Evolutionary conservation across 305 asterid genomes (phyloP), one percentile per base, ranked within the genome.

Genomic region (Plantago lanceolata): DNA sequence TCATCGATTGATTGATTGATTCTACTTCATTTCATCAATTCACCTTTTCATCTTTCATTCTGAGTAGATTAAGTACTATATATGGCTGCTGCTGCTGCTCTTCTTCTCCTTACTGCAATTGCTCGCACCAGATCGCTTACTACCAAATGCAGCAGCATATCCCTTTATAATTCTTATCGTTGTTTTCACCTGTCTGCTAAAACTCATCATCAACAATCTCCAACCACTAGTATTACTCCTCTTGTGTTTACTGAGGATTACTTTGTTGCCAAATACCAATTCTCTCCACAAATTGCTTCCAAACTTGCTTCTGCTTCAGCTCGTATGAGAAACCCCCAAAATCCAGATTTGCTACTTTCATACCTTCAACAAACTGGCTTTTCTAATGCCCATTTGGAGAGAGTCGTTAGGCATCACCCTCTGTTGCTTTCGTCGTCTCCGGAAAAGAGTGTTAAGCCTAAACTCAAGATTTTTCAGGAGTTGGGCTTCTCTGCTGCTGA

Each of bases 401-500:
- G 9, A 20, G 3, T 52, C 8, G n/a, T 65, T 18, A 68, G 35
- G 47, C 7, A 13, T 7, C 7, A 13, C 19, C 69, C 74, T 4
- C 8, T 0, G 0, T 2, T 71, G 28, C 77, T 76, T 28, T 29
- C 61, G 3, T 33, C 74, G 1, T 15, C 48, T 16, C 72, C 71
- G 28, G 77, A 68, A 29, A 28, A 57, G 21, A 37, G 24, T 19
- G 63, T 73, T 21, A 68, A 68, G 68, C 83, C 75, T 21, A 76
- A 76, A 69, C 44, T 81, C 19, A 57, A 53, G 58, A 35, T 54
- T 53, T 71, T 78, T 49, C 75, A 47, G 13, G 75, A 74, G 51
- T 52, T 76, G n/a, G 84, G 84, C 24, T 57, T 78, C 61, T 61
- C 75, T 4, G 13, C 49, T 8, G 6, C 20, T 13, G 79, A 73